Conservation (phyloP, 176 grass and related monocot species). For the Coix lacrymajobi region DNA sequence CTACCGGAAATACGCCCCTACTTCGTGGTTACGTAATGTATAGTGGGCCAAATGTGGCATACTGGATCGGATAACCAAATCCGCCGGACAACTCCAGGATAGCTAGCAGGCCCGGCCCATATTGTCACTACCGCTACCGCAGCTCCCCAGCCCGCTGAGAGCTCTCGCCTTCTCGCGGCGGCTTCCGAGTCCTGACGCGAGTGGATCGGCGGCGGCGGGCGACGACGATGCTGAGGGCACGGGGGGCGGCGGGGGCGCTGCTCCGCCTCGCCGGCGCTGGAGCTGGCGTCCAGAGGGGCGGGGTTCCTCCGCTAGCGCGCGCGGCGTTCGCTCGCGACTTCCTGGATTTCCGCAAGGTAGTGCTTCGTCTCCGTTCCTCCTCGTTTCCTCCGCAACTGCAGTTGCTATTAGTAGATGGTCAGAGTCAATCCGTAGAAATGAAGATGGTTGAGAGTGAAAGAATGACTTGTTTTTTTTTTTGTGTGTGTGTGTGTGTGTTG, state of each 20-base stretch:
- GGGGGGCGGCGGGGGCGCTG: slow-evolving; percentile 8
- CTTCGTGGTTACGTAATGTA: neutral
- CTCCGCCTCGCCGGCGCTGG: neutral
- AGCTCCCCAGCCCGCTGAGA: neutral
- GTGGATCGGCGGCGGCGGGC: slow-evolving; percentile 27
- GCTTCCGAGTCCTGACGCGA: neutral
- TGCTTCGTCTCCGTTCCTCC: neutral
- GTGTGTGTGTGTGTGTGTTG: neutral
- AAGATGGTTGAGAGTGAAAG: neutral
- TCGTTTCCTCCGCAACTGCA: neutral
- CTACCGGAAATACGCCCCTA: neutral
- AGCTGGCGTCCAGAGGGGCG: neutral
- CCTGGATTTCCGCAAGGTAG: slow-evolving; percentile 43
- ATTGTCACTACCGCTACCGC: neutral
- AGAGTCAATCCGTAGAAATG: neutral
- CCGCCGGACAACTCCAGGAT: neutral
- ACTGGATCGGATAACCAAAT: neutral
- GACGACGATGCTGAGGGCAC: slow-evolving; percentile 29
- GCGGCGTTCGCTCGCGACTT: slow-evolving; percentile 38
- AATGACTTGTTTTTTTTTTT: neutral
- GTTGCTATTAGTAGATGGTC: neutral
- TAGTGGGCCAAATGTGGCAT: neutral
- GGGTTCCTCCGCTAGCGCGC: neutral
- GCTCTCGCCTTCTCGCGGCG: neutral
- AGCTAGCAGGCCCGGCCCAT: neutral